phyloP scores from a whole-genome alignment of 192 early-diverging fungal species.

The Lunasporangiospora selenospora region DNA sequence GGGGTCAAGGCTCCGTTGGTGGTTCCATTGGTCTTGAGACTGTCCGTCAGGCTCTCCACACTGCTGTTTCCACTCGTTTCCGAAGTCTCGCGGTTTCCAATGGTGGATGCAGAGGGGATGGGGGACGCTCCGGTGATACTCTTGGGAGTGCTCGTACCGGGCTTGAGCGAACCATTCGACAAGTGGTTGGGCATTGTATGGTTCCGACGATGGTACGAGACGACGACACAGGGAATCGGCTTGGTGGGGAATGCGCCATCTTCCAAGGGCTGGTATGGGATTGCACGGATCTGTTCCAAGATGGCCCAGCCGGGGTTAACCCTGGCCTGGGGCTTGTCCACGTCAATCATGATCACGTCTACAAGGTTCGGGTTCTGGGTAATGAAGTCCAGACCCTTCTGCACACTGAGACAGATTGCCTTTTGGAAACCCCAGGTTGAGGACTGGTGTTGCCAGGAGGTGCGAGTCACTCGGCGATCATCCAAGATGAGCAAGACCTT shows the following conservation, averaged over 20 bases:
- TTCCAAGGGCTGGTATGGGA: slow-evolving; percentile 3
- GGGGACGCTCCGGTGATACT: too few relatives aligned
- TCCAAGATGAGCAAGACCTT: slow-evolving; percentile 40
- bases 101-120: too few relatives aligned
- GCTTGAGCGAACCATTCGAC: too few relatives aligned
- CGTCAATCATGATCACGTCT: slow-evolving; percentile 47
- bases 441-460: slow-evolving; percentile 40
- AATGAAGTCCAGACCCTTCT: slow-evolving; percentile 32
- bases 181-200: not conserved
- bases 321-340: slow-evolving; percentile 35
- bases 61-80: too few relatives aligned
- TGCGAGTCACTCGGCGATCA: slow-evolving; percentile 39
- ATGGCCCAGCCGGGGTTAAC: slow-evolving; percentile 32
- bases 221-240: slow-evolving; percentile 32
- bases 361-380: slow-evolving; percentile 21
- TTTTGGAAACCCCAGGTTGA: slow-evolving; percentile 44
- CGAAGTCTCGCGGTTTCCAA: too few relatives aligned
- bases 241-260: not conserved
- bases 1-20: not conserved
- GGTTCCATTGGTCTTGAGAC: not conserved
- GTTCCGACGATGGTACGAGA: slow-evolving; percentile 33
- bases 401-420: slow-evolving; percentile 23
- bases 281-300: slow-evolving; percentile 24
- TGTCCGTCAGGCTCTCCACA: too few relatives aligned
- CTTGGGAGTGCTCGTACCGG: too few relatives aligned